Evolutionary conservation across 441 rosid species (phyloP), one percentile per base, ranked within the genome.

Genomic region (Viola pubescens): DNA sequence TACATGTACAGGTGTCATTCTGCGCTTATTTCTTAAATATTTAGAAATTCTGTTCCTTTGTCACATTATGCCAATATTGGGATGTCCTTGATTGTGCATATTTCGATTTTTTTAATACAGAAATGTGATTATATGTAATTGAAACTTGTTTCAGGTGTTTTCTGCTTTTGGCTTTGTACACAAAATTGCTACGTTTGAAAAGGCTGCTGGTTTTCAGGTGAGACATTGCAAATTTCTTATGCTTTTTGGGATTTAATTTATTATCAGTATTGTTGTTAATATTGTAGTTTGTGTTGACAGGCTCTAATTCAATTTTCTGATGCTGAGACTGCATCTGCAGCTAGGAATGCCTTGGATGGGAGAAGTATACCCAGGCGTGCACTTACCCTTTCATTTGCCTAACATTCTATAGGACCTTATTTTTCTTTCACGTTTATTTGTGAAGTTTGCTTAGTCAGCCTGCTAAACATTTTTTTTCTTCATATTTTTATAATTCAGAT

Each of bases 81-180:
- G 66, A 61, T 70, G 73, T 14, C 68, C 77, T 68, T 41, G 3
- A 57, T 11, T 53, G 55, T 67, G 66, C 62, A 61, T 67, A 42
- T 56, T 39, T 47, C 11, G 40, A 59, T 59, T 48, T 4, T 48
- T 54, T 58, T 43, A 61, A 48, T 66, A 5, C 3, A 45, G 45
- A 58, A 37, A 26, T 60, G 38, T 55, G 41, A 45, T 67, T 51
- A 59, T 75, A 56, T 65, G 53, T 58, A 52, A 59, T 59, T 61
- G 26, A 67, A 56, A 48, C 50, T 67, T 59, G 62, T 80, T 78
- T 64, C 81, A 90, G 99, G 99, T 94, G 9, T 94, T 94, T 77
- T 90, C 99, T 70, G 97, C 97, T 57, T 94, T 87, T 84, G 99
- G 99, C 40, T 94, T 83, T 63, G 99, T 94, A 48, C 96, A 94